Conservation (phyloP, 2,329 filamentous ascomycete species). For the Aspergillus sp. region DNA sequence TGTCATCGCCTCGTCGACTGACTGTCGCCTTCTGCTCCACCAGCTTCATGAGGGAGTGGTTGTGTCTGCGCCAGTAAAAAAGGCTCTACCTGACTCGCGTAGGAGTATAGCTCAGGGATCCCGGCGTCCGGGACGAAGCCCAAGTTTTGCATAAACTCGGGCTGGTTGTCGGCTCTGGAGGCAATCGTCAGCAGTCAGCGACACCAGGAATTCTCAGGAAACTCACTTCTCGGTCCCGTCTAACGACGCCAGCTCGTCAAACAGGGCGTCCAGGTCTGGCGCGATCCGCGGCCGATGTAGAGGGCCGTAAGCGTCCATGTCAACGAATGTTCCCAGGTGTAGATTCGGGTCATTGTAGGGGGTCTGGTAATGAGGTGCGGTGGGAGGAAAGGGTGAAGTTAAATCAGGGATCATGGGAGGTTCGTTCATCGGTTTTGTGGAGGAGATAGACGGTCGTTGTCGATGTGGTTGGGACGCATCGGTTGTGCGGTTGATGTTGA, state of each 20-base stretch:
- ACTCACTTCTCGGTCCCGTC: conserved; percentile 51
- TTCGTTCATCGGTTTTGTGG: conserved; percentile 18
- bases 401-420: conserved; percentile 21
- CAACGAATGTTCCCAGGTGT: conserved; percentile 24
- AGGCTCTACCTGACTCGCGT: conserved; percentile 32
- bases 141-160: conserved; percentile 39
- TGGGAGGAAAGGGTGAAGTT: conserved; percentile 20
- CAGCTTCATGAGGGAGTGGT: conserved; percentile 21
- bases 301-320: conserved; percentile 28
- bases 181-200: conserved; percentile 11
- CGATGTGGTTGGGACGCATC: conserved; percentile 17
- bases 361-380: conserved; percentile 22
- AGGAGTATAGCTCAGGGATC: conserved; percentile 36
- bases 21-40: conserved; percentile 20
- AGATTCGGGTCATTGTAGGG: conserved; percentile 28
- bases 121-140: conserved; percentile 36
- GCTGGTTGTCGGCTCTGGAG: conserved; percentile 31
- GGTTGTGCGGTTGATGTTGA: conserved; percentile 19
- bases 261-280: conserved; percentile 49
- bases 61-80: conserved; percentile 32
- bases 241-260: conserved; percentile 57
- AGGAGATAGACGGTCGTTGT: conserved; percentile 14
- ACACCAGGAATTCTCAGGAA: neutral
- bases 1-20: conserved; percentile 5
- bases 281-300: conserved; percentile 31